phyloP scores from a whole-genome alignment of 208 protist genomes.

The Acanthamoeba culbertsoni region DNA sequence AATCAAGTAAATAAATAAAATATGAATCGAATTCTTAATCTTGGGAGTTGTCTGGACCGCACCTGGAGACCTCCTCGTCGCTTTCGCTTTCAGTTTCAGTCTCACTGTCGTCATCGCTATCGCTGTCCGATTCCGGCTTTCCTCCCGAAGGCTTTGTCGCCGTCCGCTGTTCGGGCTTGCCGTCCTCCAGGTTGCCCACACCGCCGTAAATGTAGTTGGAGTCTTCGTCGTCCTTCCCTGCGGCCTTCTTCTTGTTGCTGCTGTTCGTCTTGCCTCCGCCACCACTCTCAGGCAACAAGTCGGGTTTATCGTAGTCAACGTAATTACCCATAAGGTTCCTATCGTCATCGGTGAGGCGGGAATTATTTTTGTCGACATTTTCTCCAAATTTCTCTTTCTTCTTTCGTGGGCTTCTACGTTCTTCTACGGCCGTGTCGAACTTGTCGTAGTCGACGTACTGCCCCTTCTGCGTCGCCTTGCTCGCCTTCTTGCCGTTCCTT shows the following conservation, averaged over 20 bases:
- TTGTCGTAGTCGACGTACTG: background rate
- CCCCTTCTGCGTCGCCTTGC: background rate
- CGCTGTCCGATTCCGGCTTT: background rate
- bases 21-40: background rate
- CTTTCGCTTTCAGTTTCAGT: background rate
- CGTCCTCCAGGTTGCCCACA: background rate
- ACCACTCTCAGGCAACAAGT: background rate
- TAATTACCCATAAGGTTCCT: background rate
- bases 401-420: too few species aligned
- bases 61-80: background rate
- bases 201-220: constrained; percentile 6
- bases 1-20: background rate
- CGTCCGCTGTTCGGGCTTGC: background rate
- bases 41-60: background rate
- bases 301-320: background rate
- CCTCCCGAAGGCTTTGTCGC: background rate
- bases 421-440: background rate
- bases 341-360: background rate
- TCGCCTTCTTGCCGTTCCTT: background rate
- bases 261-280: background rate
- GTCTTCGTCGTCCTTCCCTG: background rate
- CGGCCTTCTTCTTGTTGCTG: background rate
- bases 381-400: too few species aligned
- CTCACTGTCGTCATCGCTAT: background rate
- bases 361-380: background rate